Conservation (phyloP, 108 stramenopile genomes). For the Chaetoceros tenuissimus region DNA sequence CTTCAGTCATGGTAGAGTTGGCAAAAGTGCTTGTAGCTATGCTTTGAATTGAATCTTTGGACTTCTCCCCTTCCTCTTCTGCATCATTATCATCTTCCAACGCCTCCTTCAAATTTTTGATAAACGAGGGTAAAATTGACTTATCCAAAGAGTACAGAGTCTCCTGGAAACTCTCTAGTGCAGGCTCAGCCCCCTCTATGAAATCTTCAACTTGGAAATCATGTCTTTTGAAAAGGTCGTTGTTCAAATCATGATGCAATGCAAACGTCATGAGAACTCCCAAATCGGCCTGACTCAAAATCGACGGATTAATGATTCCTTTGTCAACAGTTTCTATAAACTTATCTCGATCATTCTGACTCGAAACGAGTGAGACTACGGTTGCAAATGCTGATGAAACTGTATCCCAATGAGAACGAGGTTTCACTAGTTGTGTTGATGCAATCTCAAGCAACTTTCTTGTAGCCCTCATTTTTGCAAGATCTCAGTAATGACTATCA, state of each 20-base stretch:
- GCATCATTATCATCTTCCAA: not conserved
- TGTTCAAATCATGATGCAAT: constrained; percentile 54
- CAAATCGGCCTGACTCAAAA: constrained; percentile 47
- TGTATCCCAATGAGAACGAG: constrained; percentile 19
- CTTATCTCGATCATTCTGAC: constrained; percentile 12
- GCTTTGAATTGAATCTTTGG: not conserved
- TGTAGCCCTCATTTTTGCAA: not conserved
- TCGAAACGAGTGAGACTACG: constrained; percentile 14
- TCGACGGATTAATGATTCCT: constrained; percentile 48
- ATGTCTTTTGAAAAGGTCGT: constrained; percentile 41
- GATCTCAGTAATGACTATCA: no score
- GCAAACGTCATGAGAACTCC: constrained; percentile 48
- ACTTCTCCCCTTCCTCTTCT: not conserved
- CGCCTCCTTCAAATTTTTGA: not conserved
- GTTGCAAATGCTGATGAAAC: constrained; percentile 12
- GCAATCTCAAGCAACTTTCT: not conserved
- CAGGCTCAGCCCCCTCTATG: constrained; percentile 50
- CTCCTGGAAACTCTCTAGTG: constrained; percentile 63
- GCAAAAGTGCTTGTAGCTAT: no score
- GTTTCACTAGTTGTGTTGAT: constrained; percentile 12
- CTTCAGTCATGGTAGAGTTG: not conserved
- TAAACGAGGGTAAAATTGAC: constrained; percentile 3
- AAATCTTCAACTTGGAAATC: constrained; percentile 56
- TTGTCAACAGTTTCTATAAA: constrained; percentile 25
- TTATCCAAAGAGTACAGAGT: constrained; percentile 19